Evolutionary conservation across 176 grass and related monocot genomes (phyloP), one percentile per base, ranked within the genome.

Genomic region (Oryza glumipatula): DNA sequence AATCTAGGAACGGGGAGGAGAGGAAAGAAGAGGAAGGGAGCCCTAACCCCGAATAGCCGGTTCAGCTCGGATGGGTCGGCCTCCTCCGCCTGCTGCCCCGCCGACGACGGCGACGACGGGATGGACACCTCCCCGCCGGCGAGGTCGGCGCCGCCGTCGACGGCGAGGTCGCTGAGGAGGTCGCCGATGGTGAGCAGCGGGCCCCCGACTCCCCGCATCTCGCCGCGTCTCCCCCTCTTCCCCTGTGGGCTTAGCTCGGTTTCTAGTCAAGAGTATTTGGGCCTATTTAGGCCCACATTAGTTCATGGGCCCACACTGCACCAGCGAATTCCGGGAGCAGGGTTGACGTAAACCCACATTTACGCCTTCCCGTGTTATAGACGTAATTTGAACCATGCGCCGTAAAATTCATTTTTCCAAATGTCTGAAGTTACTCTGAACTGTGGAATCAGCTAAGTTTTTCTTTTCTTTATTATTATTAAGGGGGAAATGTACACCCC

Each of bases 191-290:
- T 95, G 69, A 98, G 92, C 36, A 98, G 77, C 26, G 91, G 92
- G 3, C 95, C 95, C 51, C 95, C 92, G n/a, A 95, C 87, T n/a
- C 95, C 90, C 6, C 95, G 75, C 91, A 95, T 97, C 38, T 77
- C 65, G 46, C 33, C n/a, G 21, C 24, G 13, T 58, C 43, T 70
- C 49, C 36, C 49, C 6, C 49, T 52, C 26, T 26, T 26, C 26
- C 26, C 26, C 26, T 26, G 36, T n/a, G 38, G 51, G 56, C 21
- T 22, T 22, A 21, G 36, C 65, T 6, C 30, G 0, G 14, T 46
- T 45, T 61, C 21, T 77, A 33, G 2, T 6, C 3, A 54, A 19
- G 7, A 1, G 9, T n/a, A 9, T 56, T 1, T 61, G 35, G 35
- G 35, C 49, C 68, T 7, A 8, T 2, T 10, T n/a, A 45, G 38